Base-by-base conservation (phyloP, 108 stramenopile genomes). In the Bacterosira constricta region DNA sequence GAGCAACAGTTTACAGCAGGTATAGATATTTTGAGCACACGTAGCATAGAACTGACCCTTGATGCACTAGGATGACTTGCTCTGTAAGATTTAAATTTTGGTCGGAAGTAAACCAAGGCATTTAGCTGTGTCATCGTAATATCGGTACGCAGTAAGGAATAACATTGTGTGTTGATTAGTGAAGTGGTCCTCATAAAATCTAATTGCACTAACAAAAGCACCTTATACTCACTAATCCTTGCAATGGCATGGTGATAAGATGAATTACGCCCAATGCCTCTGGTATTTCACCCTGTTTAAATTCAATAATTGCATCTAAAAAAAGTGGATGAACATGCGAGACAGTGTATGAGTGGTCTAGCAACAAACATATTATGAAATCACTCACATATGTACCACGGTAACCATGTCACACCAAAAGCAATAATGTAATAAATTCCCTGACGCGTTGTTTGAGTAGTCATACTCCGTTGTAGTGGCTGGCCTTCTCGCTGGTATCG, bases 101-200 rank as follows among this genome's bases (percentile, higher is more conserved):
- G 71, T 37, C 71, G 52, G 38, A 73, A 73, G 30, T 63, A 73
- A 11, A 73, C 71, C 25, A 17, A 1, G 20, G 71, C 26, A 62
- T 73, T 63, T n/a, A 64, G 42, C 63, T 30, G 26, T 44, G 52
- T 3, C 50, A 10, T 25, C 13, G 50, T 20, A 53, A 20, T 53
- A 27, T 11, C 17, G 8, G 13, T 18, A 20, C n/a, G n/a, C n/a
- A n/a, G n/a, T n/a, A n/a, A n/a, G n/a, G n/a, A n/a, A n/a, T n/a
- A n/a, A n/a, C n/a, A n/a, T n/a, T n/a, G n/a, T n/a, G n/a, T n/a
- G n/a, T n/a, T n/a, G n/a, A n/a, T n/a, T n/a, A n/a, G n/a, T n/a
- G n/a, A n/a, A n/a, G n/a, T n/a, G n/a, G n/a, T n/a, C n/a, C n/a
- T n/a, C n/a, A n/a, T n/a, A n/a, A n/a, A n/a, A n/a, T n/a, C n/a